These are phyloP conservation scores for Oropetium thomaeum DNA, from an alignment of 176 grass and related monocot species.

Conservation along the genomic window DNA sequence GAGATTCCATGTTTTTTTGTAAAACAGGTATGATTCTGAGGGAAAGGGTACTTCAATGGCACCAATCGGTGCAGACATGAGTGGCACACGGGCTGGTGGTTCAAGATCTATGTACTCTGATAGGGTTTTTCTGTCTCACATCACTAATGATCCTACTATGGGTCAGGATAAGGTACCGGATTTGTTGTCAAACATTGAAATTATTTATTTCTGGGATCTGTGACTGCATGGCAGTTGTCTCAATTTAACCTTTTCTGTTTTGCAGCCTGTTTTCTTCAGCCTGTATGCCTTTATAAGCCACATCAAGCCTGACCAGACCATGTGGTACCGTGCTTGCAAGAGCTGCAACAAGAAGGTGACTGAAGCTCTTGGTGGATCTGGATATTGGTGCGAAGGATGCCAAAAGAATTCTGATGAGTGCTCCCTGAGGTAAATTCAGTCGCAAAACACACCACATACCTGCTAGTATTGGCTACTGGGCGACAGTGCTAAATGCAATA, in stretches of 20 bases:
- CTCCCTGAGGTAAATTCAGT: slow-evolving; percentile 63
- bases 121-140: slow-evolving; percentile 79
- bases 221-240: neutral
- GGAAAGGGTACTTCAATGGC: slow-evolving; percentile 67
- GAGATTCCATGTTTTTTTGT: neutral
- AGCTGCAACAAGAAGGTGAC: slow-evolving; percentile 96
- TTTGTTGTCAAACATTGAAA: neutral
- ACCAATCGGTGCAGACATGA: slow-evolving; percentile 65
- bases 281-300: slow-evolving; percentile 66
- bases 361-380: slow-evolving; percentile 56
- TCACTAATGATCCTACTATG: slow-evolving; percentile 67
- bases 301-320: slow-evolving; percentile 83
- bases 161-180: slow-evolving; percentile 76
- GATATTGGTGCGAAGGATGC: slow-evolving; percentile 91
- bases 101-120: slow-evolving; percentile 80
- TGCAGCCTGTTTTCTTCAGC: slow-evolving; percentile 78
- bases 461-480: neutral
- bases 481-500: slow-evolving; percentile 2
- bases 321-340: slow-evolving; percentile 97
- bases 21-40: slow-evolving; percentile 83
- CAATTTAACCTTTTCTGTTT: slow-evolving; percentile 3
- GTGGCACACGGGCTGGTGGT: slow-evolving; percentile 43
- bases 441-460: neutral
- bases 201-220: neutral
- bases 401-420: slow-evolving; percentile 71